Evolutionary conservation across 352 stramenopile species (phyloP), one percentile per base, ranked within the genome.

Genomic region (Aphanomyces stellatus): DNA sequence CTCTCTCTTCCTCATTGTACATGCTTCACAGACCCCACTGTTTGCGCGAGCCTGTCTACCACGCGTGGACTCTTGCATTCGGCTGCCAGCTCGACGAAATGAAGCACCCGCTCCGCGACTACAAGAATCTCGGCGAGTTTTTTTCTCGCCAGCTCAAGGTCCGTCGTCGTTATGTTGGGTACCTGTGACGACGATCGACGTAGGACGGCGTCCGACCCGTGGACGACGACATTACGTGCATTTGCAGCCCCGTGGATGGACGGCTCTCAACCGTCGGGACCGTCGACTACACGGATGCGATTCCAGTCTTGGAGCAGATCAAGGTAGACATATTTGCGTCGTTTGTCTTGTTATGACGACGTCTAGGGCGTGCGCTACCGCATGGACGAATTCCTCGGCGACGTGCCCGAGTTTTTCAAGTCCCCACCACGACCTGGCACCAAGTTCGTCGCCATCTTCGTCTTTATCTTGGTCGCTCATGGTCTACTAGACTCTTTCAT

Each of bases 51-150:
- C 81, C 82, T 10, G 69, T 95, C 35, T 95, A 93, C 74, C 85
- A 88, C 67, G 79, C 81, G n/a, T 95, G 86, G 86, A 88, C 82
- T 6, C 72, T 66, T 25, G 77, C 87, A 11, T 95, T 86, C 41
- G 73, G 86, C 65, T 95, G 86, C 73, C 90, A 93, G 46, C 72
- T 93, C 43, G 79, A 92, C 71, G 86, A 93, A 64, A 91, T 92
- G 82, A 82, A 83, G 71, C 88, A 87, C 55, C 81, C 82, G 34
- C 76, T 91, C 41, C 73, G 83, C 53, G 65, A 77, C 40, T 95
- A 95, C 53, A 68, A 53, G 5, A 95, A 92, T 66, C 73, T 95
- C 4, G 80, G 80, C 49, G 84, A 92, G 72, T 95, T 93, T 64
- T 95, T 95, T 67, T 90, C 82, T 25, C 80, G 86, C 2, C 82